Evolutionary conservation across 2,329 filamentous ascomycete genomes (phyloP).

Genomic region (Xylariaceae sp.): DNA sequence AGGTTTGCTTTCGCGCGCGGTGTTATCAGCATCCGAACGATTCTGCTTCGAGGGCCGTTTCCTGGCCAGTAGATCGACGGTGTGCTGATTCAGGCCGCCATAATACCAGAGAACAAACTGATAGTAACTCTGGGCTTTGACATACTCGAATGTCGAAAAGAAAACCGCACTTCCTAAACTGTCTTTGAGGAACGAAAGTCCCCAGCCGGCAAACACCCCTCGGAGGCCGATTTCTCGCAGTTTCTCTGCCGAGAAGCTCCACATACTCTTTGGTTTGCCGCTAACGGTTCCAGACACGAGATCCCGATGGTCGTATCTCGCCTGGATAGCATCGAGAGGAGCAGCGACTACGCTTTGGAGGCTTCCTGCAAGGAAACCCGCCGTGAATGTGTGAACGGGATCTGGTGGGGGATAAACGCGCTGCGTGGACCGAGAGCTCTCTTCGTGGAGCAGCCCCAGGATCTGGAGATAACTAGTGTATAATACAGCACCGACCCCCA

Average conservation of each 20-base stretch:
- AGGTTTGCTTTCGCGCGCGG: constrained; percentile 24
- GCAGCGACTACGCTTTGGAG: constrained; percentile 70
- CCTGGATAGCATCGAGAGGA: constrained; percentile 71
- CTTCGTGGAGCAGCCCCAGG: constrained; percentile 61
- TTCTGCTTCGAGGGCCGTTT: constrained; percentile 36
- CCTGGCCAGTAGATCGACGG: constrained; percentile 44
- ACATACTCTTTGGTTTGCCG: constrained; percentile 58
- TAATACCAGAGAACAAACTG: constrained; percentile 68
- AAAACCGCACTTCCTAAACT: constrained; percentile 66
- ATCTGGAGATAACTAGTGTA: constrained; percentile 74
- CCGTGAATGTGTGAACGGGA: constrained; percentile 59
- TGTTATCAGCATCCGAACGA: constrained; percentile 11
- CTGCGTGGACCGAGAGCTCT: constrained; percentile 53
- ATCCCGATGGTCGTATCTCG: constrained; percentile 60
- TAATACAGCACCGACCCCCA: constrained; percentile 67
- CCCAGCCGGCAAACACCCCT: constrained; percentile 72
- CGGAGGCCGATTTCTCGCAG: constrained; percentile 67
- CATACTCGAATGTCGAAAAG: constrained; percentile 71
- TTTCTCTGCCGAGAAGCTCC: constrained; percentile 64
- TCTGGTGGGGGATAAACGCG: constrained; percentile 67
- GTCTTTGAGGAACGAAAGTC: constrained; percentile 65
- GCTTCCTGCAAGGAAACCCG: constrained; percentile 64
- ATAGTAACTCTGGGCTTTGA: constrained; percentile 73
- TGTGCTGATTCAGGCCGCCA: constrained; percentile 50
- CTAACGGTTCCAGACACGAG: constrained; percentile 37